A percentile compares a stretch with the other conserved stretches of the same genome.
phyloP scores from a whole-genome alignment of 495 filamentous ascomycete genomes.

The Aspergillus bridgeri region DNA sequence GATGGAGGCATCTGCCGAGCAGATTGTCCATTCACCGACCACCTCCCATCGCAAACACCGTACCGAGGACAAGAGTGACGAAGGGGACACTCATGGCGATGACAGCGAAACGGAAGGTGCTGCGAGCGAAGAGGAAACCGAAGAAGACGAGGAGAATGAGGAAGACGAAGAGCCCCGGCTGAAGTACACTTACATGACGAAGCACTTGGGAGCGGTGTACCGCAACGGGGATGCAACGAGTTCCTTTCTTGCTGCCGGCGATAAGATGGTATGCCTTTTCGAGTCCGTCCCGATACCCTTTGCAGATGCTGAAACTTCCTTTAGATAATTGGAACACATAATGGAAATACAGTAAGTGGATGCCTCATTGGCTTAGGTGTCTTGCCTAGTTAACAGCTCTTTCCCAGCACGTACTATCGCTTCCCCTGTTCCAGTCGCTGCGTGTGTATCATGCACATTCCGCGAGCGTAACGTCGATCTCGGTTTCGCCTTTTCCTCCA shows the following conservation, averaged over 20 bases:
- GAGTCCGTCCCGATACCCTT: neutral
- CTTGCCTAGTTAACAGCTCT: conserved; percentile 21
- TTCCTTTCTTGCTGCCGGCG: conserved; percentile 80
- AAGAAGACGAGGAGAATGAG: conserved; percentile 71
- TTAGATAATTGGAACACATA: conserved; percentile 91
- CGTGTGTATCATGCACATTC: conserved; percentile 87
- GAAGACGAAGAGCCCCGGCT: conserved; percentile 95
- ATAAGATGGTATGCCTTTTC: conserved; percentile 77
- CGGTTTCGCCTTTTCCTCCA: conserved; percentile 85
- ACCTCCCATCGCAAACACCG: conserved; percentile 16
- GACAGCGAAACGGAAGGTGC: conserved; percentile 28
- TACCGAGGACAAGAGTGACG: conserved; percentile 17
- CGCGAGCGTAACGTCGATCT: conserved; percentile 83
- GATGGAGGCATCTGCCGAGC: conserved; percentile 18
- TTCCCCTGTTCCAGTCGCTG: conserved; percentile 74
- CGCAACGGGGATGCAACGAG: conserved; percentile 93
- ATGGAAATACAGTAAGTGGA: conserved; percentile 84
- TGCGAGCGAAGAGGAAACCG: conserved; percentile 37
- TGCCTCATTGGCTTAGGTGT: conserved; percentile 2
- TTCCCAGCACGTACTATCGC: conserved; percentile 74
- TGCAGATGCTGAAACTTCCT: conserved; percentile 18
- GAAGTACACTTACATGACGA: conserved; percentile 86
- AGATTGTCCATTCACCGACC: conserved; percentile 9
- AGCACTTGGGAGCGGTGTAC: conserved; percentile 74
- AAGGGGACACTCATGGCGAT: conserved; percentile 20